These are phyloP conservation scores for Stellera chamaejasme DNA, from an alignment of 345 rosid species.

Conservation along the genomic window DNA sequence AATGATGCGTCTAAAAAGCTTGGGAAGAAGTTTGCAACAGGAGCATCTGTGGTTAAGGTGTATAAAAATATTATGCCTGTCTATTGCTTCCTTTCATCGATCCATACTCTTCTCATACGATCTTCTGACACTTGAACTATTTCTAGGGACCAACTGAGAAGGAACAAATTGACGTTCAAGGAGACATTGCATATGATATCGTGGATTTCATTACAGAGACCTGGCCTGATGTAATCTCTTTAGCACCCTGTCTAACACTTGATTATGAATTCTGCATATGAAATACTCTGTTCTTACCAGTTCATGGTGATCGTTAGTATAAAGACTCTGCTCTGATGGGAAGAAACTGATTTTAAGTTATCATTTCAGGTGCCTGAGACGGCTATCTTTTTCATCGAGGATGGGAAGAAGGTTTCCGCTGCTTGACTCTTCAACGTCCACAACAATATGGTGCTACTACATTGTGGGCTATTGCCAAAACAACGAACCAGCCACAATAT, in stretches of 20 bases:
- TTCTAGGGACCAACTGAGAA: conserved; percentile 92
- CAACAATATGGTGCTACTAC: no score
- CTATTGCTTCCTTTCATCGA: conserved; percentile 1
- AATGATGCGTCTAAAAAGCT: conserved; percentile 92
- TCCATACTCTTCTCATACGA: conserved; percentile 4
- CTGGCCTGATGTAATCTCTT: conserved; percentile 67
- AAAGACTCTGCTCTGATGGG: neutral
- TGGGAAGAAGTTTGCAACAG: conserved; percentile 96
- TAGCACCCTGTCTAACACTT: no score
- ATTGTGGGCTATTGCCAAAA: no score
- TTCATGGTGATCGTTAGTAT: no score
- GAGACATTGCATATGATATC: conserved; percentile 81
- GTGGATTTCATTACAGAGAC: conserved; percentile 81
- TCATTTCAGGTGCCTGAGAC: conserved; percentile 63
- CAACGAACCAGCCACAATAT: no score
- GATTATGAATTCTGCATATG: no score
- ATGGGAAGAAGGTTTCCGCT: conserved; percentile 82
- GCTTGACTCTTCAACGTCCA: conserved; percentile 25
- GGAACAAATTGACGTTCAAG: conserved; percentile 98
- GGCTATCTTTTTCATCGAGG: conserved; percentile 84
- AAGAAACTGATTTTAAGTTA: neutral
- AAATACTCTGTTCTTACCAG: no score
- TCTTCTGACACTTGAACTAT: conserved; percentile 5
- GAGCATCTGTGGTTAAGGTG: conserved; percentile 98
- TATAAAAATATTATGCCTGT: conserved; percentile 4